Conservation (phyloP, 2,329 filamentous ascomycete species). For the Fusarium sambucinum region DNA sequence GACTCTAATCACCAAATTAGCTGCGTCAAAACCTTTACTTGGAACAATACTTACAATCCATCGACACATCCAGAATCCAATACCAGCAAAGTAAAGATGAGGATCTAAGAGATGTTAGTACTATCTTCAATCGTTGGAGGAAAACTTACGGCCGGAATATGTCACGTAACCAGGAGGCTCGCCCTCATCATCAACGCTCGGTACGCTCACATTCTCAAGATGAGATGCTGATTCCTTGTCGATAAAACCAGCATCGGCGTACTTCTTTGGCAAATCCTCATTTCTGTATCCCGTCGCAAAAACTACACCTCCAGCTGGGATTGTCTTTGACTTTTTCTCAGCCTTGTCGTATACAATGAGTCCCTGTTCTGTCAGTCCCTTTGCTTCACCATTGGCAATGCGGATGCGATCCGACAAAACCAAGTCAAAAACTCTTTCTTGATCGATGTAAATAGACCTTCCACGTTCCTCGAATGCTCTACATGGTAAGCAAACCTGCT, state of each 20-base stretch:
- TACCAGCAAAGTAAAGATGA: not conserved
- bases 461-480: not conserved
- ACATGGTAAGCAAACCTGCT: not conserved
- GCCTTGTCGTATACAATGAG: not conserved
- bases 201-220: not conserved
- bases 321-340: not conserved
- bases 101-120: not conserved
- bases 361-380: not conserved
- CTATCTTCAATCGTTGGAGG: not conserved
- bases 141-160: not conserved
- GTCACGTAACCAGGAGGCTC: constrained; percentile 2
- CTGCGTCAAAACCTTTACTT: not conserved
- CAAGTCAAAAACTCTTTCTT: not conserved
- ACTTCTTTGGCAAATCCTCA: not conserved
- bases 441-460: not conserved
- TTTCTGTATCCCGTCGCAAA: not conserved
- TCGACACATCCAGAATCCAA: constrained; percentile 3
- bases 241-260: not conserved
- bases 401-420: not conserved
- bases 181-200: not conserved
- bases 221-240: not conserved
- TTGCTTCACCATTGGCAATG: not conserved
- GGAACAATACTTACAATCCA: not conserved
- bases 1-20: not conserved
- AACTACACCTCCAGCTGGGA: not conserved